Evolutionary conservation across 306 rosid genomes (phyloP).

Genomic region (Amphicarpaea edgeworthii): DNA sequence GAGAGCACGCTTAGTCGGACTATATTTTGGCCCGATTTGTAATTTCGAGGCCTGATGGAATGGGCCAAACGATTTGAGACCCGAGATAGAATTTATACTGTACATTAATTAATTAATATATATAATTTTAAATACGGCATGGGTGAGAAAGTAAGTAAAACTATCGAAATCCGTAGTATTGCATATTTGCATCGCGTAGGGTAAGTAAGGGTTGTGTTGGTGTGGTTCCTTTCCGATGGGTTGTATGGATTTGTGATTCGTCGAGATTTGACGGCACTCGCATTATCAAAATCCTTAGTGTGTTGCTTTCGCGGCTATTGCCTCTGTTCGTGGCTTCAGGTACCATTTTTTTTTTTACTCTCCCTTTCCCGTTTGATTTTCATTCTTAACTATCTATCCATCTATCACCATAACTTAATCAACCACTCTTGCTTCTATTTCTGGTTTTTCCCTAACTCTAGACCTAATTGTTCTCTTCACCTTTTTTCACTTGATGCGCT

Average conservation of each 20-base stretch:
- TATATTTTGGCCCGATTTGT: too few relatives aligned
- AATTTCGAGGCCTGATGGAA: background rate
- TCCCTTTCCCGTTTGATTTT: background rate
- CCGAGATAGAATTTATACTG: too few relatives aligned
- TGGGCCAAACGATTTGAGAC: slow-evolving; percentile 12
- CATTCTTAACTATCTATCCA: slow-evolving; percentile 6
- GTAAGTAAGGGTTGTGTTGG: background rate
- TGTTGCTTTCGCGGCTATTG: slow-evolving; percentile 16
- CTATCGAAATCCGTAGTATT: background rate
- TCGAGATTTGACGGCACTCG: slow-evolving; percentile 17
- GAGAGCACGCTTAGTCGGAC: too few relatives aligned
- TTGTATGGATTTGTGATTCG: slow-evolving; percentile 18
- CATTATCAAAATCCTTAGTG: background rate
- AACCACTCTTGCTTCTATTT: background rate
- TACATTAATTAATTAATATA: too few relatives aligned
- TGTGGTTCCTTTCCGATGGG: slow-evolving; percentile 1
- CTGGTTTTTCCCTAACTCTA: slow-evolving; percentile 46
- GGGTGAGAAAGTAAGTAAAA: background rate
- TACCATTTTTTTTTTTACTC: background rate
- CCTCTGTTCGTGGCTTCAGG: slow-evolving; percentile 12
- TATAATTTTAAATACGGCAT: background rate
- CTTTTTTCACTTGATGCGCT: background rate
- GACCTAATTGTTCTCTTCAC: slow-evolving; percentile 34
- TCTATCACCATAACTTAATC: background rate
- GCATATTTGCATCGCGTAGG: background rate